These are phyloP conservation scores for Mesembryanthemum crystallinum DNA, from an alignment of 148 eudicot species.

Conservation along the genomic window DNA sequence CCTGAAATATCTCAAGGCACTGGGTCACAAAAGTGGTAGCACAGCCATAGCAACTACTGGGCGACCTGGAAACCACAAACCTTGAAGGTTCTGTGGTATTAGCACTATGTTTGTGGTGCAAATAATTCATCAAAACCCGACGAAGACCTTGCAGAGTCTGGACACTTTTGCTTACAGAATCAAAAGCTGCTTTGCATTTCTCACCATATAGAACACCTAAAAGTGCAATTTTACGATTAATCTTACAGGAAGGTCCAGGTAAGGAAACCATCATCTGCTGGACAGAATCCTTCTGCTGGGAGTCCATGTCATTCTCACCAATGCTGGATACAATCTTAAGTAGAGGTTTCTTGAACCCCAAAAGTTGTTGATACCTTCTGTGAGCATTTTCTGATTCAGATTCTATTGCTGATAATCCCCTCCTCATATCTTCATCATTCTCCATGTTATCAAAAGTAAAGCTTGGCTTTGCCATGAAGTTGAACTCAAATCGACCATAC, in stretches of 20 bases:
- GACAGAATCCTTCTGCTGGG: slow-evolving; percentile 99
- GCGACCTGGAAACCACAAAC: slow-evolving; percentile 78
- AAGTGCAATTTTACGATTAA: slow-evolving; percentile 96
- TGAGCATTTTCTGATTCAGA: slow-evolving; percentile 99
- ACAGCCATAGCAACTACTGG: slow-evolving; percentile 98
- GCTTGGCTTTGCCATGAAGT: slow-evolving; percentile 99
- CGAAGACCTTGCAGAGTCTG: slow-evolving; percentile 99
- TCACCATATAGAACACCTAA: slow-evolving; percentile 99
- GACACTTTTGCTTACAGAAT: slow-evolving; percentile 99
- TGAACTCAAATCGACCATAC: slow-evolving; percentile 97
- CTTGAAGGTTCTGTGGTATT: slow-evolving; percentile 56
- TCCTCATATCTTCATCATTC: slow-evolving; percentile 99
- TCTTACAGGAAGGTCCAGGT: slow-evolving; percentile 97
- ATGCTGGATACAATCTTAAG: slow-evolving; percentile 97
- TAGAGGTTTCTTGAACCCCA: slow-evolving; percentile 96
- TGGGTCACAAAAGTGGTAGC: slow-evolving; percentile 93
- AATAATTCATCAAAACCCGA: slow-evolving; percentile 88
- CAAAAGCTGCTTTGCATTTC: slow-evolving; percentile 99
- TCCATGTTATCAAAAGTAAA: slow-evolving; percentile 96
- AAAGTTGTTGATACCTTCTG: slow-evolving; percentile 94
- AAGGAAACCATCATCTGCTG: slow-evolving; percentile 99
- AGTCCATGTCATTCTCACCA: slow-evolving; percentile 97
- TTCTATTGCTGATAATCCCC: slow-evolving; percentile 95
- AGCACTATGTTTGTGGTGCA: slow-evolving; percentile 76
- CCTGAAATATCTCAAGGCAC: slow-evolving; percentile 93